These are phyloP conservation scores for Microstroma glucosiphilum DNA, from an alignment of 1,284 basidiomycete genomes.

Conservation along the genomic window DNA sequence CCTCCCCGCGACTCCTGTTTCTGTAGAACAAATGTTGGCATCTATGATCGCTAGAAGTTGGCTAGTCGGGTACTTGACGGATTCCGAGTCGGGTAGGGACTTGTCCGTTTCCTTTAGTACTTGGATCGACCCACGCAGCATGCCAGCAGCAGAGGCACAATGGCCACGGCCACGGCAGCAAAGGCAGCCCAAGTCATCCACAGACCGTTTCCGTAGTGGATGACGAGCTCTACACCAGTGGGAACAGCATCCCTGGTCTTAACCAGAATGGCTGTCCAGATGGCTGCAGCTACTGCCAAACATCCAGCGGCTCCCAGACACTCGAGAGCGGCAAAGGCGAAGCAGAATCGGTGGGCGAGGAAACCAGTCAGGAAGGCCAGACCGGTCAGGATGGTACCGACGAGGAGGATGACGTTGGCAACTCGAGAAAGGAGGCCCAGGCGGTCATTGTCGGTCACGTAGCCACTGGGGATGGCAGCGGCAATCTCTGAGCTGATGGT, in stretches of 20 bases:
- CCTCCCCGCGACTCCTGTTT: no score
- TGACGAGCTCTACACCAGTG: slow-evolving; percentile 36
- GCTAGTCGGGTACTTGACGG: no score
- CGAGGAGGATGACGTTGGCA: slow-evolving; percentile 42
- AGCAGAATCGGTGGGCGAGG: slow-evolving; percentile 37
- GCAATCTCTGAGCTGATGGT: slow-evolving; percentile 9
- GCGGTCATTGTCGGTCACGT: slow-evolving; percentile 29
- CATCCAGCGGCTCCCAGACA: slow-evolving; percentile 32
- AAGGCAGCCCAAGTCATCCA: slow-evolving; percentile 46
- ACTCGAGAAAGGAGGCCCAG: slow-evolving; percentile 31
- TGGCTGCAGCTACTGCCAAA: slow-evolving; percentile 35
- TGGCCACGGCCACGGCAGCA: slow-evolving; percentile 27
- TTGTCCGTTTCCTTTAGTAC: slow-evolving; percentile 9
- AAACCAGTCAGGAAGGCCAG: slow-evolving; percentile 38
- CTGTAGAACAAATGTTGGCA: no score
- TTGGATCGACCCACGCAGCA: slow-evolving; percentile 17
- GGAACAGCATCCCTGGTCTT: slow-evolving; percentile 24
- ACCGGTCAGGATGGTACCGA: slow-evolving; percentile 43
- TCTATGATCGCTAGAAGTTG: no score
- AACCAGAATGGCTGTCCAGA: slow-evolving; percentile 41
- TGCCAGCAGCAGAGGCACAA: slow-evolving; percentile 20
- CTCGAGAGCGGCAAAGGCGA: slow-evolving; percentile 34
- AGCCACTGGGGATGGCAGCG: slow-evolving; percentile 17
- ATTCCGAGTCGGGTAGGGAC: no score
- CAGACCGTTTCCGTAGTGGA: slow-evolving; percentile 42